Evolutionary conservation across 2,329 filamentous ascomycete species (phyloP).

Genomic region (Penicillium sclerotiorum): DNA sequence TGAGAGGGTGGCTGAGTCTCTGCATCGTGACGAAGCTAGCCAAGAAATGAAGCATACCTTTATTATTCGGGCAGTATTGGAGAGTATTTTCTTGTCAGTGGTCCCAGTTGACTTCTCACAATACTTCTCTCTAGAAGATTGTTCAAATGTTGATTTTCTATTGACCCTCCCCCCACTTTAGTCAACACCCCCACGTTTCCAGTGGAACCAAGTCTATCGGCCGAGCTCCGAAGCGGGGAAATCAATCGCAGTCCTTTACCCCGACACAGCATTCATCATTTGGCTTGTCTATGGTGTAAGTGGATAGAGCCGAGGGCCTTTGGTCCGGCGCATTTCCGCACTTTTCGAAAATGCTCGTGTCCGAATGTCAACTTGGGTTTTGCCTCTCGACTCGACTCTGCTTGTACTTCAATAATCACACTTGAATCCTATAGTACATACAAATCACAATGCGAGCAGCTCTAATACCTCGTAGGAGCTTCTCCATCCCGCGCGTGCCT

Average conservation of each 20-base stretch:
- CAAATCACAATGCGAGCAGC: conserved; percentile 26
- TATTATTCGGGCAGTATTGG: no score
- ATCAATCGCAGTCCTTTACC: conserved; percentile 3
- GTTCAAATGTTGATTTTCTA: no score
- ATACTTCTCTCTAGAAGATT: no score
- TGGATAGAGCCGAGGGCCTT: background rate
- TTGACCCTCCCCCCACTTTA: conserved; percentile 13
- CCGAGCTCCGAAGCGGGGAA: conserved; percentile 21
- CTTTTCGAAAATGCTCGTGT: background rate
- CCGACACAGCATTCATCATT: conserved; percentile 1
- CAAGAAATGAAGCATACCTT: no score
- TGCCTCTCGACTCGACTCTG: background rate
- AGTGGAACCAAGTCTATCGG: conserved; percentile 19
- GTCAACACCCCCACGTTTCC: conserved; percentile 6
- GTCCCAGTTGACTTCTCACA: no score
- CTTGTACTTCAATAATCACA: background rate
- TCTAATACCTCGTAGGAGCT: conserved; percentile 24
- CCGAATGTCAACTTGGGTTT: background rate
- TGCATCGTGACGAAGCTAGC: no score
- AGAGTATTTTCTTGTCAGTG: no score
- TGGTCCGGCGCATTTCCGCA: background rate
- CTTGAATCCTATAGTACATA: background rate
- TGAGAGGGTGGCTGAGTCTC: no score
- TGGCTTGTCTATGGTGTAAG: background rate
- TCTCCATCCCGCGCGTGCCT: conserved; percentile 31